phyloP scores from a whole-genome alignment of 1,284 basidiomycete species.

The Trichosporon coremiiforme region DNA sequence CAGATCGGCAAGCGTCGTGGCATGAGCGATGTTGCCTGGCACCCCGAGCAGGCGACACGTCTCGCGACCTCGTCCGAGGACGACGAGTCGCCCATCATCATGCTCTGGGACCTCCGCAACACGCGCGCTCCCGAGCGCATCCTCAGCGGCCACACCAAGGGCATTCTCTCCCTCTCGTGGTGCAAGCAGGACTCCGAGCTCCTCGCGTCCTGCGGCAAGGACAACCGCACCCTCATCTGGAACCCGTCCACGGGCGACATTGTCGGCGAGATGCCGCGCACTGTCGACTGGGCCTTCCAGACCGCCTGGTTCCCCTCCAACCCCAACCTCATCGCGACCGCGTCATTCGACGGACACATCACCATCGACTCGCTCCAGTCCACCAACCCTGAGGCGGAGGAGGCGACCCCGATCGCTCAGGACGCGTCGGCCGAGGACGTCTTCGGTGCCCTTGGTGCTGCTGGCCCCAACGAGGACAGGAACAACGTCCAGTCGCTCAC shows the following conservation, averaged over 20 bases:
- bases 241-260: constrained; percentile 90
- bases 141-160: constrained; percentile 92
- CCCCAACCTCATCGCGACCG: constrained; percentile 80
- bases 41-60: constrained; percentile 93
- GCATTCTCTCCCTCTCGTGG: constrained; percentile 92
- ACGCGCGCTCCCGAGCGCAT: constrained; percentile 94
- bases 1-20: constrained; percentile 78
- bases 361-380: constrained; percentile 86
- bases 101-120: constrained; percentile 98
- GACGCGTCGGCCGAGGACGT: constrained; percentile 56
- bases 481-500: constrained; percentile 69
- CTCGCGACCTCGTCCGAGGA: constrained; percentile 95
- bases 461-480: constrained; percentile 62
- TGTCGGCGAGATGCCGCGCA: constrained; percentile 90
- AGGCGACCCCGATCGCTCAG: constrained; percentile 41
- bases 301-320: constrained; percentile 96
- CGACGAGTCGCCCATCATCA: constrained; percentile 90
- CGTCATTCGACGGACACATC: constrained; percentile 78
- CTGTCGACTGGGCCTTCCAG: constrained; percentile 97
- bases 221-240: constrained; percentile 95
- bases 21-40: constrained; percentile 98
- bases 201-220: constrained; percentile 91
- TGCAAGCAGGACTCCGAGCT: constrained; percentile 93
- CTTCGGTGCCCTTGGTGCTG: constrained; percentile 69
- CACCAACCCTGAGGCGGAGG: constrained; percentile 66